Evolutionary conservation across 257 asterid genomes (phyloP), one percentile per base, ranked within the genome.

Genomic region (Rubia yunnanensis): DNA sequence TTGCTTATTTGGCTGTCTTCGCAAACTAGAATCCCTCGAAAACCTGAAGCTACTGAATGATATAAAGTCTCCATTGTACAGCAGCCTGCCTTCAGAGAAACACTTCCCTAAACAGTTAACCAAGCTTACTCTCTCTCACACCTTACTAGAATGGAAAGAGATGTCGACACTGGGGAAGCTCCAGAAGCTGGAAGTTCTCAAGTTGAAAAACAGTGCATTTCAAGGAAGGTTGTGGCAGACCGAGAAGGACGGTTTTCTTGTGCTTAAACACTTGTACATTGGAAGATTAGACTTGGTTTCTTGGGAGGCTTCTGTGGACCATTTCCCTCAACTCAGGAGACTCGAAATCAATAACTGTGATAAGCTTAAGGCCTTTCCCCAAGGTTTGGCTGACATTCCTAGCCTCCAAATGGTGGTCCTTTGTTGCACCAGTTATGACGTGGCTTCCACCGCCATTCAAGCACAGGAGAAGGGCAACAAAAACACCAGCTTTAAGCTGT

Each of bases 31-130:
- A 4, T 67, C 64, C 50, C 82, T 87, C 8, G 88, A 85, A 48
- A 83, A 72, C 70, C 28, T 85, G 57, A 80, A 79, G 77, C 59
- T 88, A 4, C 1, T 72, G 34, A 87, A 81, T 27, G 88, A 72
- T 0, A 73, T 64, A 22, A 20, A 18, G 24, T 17, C 8, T 4
- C 53, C 20, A 20, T 2, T 65, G 0, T 53, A 13, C 13, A n/a
- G n/a, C n/a, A n/a, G 24, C 15, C 69, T 77, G 26, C 78, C 81
- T 28, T 60, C 41, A 8, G 63, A 59, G 30, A 48, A 48, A 23
- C 68, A n/a, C 23, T 76, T 71, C 7, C 80, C 80, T 1, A 48
- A n/a, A 48, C 69, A 18, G 26, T 57, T 76, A 6, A 44, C 52
- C 18, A 67, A 46, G 71, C 71, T 76, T 38, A 71, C 74, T 35